Conservation (phyloP, 2,329 filamentous ascomycete species). For the Fonsecaea pedrosoi region DNA sequence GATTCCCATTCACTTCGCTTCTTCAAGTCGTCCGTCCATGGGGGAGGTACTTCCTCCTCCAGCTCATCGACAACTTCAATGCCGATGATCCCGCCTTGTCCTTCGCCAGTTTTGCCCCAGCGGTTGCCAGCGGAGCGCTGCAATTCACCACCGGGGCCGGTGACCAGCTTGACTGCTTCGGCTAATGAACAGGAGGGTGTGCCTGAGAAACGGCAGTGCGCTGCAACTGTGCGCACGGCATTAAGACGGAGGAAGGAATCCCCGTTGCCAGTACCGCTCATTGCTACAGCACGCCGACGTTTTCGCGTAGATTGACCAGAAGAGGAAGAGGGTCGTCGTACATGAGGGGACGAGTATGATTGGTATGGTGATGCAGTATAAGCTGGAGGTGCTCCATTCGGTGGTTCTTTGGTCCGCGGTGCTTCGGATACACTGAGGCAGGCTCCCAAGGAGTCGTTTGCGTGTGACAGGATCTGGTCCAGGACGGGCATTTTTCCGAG, state of each 20-base stretch:
- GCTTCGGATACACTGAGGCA: slow-evolving; percentile 17
- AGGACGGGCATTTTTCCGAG: slow-evolving; percentile 2
- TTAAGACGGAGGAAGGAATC: slow-evolving; percentile 80
- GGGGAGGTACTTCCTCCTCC: slow-evolving; percentile 42
- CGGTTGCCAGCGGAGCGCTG: slow-evolving; percentile 75
- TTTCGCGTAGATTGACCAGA: slow-evolving; percentile 1
- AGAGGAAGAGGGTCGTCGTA: neutral
- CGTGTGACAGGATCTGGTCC: slow-evolving; percentile 14
- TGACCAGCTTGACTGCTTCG: slow-evolving; percentile 67
- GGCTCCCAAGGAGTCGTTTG: slow-evolving; percentile 18
- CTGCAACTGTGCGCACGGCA: slow-evolving; percentile 74
- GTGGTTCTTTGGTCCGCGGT: neutral
- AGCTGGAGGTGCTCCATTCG: slow-evolving; percentile 11
- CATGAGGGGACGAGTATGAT: neutral
- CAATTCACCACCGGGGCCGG: slow-evolving; percentile 75
- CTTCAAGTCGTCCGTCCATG: slow-evolving; percentile 3
- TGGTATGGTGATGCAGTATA: slow-evolving; percentile 6
- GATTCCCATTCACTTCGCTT: neutral
- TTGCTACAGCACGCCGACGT: slow-evolving; percentile 30
- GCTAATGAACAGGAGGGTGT: slow-evolving; percentile 56
- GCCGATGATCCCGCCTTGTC: slow-evolving; percentile 84
- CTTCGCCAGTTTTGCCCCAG: slow-evolving; percentile 77
- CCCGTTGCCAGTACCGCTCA: slow-evolving; percentile 85
- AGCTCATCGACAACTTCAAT: slow-evolving; percentile 56
- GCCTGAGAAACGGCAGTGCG: slow-evolving; percentile 70